Percentiles rank a stretch among this genome's conserved stretches.
Conservation (phyloP, 192 early-diverging fungal species). For the Coemansia sp. region DNA sequence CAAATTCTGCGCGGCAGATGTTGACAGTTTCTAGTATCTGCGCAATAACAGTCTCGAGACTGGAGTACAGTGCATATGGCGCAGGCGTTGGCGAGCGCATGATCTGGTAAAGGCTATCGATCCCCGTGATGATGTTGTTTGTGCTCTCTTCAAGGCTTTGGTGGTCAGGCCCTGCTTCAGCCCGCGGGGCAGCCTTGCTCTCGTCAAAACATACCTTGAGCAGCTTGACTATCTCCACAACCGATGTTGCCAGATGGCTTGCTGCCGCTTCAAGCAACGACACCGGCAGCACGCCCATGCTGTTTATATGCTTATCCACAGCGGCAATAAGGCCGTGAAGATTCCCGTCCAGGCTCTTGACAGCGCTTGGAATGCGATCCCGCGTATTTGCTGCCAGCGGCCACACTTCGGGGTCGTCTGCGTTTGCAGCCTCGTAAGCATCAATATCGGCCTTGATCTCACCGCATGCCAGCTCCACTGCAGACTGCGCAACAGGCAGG, state of each 20-base stretch:
- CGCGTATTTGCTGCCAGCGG: constrained; percentile 55
- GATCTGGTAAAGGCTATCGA: constrained; percentile 49
- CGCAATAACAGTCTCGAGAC: constrained; percentile 34
- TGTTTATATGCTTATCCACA: constrained; percentile 76
- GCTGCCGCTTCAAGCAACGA: constrained; percentile 81
- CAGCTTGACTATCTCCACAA: constrained; percentile 75
- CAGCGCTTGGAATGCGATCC: constrained; percentile 23
- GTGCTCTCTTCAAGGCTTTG: constrained; percentile 50
- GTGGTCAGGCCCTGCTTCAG: background rate
- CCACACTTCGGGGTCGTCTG: constrained; percentile 34
- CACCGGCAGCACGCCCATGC: constrained; percentile 63
- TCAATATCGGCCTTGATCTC: constrained; percentile 83
- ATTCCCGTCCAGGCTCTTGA: constrained; percentile 37
- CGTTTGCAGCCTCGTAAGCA: constrained; percentile 55
- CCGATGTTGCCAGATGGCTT: constrained; percentile 71
- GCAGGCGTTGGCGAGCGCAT: constrained; percentile 35
- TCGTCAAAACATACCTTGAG: constrained; percentile 52
- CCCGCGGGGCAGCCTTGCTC: constrained; percentile 41
- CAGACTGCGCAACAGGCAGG: constrained; percentile 70
- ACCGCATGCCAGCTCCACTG: constrained; percentile 80
- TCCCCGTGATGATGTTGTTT: constrained; percentile 47
- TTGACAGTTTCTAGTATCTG: constrained; percentile 37
- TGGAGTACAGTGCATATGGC: constrained; percentile 40
- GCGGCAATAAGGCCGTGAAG: constrained; percentile 70
- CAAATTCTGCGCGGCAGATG: constrained; percentile 31